These are phyloP conservation scores for Podila minutissima DNA, from an alignment of 192 early-diverging fungal species.

Conservation along the genomic window DNA sequence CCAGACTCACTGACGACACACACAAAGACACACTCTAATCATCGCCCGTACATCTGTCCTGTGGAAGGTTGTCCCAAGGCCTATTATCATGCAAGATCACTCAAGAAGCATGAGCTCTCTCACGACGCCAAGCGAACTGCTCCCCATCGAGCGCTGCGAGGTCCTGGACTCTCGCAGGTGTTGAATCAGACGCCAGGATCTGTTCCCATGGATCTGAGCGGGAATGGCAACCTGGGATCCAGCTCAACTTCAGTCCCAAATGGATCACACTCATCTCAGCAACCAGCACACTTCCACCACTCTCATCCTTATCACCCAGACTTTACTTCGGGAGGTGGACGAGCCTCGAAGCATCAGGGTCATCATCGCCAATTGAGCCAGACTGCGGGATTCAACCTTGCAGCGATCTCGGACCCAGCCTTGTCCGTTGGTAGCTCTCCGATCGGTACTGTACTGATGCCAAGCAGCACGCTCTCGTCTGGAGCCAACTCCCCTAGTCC, in stretches of 20 bases:
- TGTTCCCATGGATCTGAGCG: constrained; percentile 1
- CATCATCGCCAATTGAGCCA: constrained; percentile 47
- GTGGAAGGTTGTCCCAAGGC: constrained; percentile 66
- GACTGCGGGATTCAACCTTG: constrained; percentile 15
- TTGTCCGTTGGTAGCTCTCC: neutral
- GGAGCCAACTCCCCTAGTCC: constrained; percentile 33
- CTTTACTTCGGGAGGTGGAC: constrained; percentile 23
- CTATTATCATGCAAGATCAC: constrained; percentile 70
- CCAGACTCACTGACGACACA: constrained; percentile 61
- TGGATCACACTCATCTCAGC: constrained; percentile 10
- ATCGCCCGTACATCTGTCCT: constrained; percentile 63
- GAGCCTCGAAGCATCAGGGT: constrained; percentile 25
- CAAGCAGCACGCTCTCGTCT: constrained; percentile 11
- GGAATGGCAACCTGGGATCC: neutral
- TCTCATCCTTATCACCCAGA: constrained; percentile 47
- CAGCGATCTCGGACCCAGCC: constrained; percentile 6
- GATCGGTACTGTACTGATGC: neutral
- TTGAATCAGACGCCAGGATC: constrained; percentile 8
- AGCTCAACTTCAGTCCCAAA: neutral
- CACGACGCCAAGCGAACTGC: constrained; percentile 50
- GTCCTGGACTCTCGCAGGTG: constrained; percentile 17
- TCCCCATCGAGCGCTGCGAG: constrained; percentile 33
- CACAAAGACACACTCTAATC: constrained; percentile 67
- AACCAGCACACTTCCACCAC: constrained; percentile 26
- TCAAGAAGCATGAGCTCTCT: constrained; percentile 68